These are phyloP conservation scores for Ogataea haglerorum DNA, from an alignment of 805 yeast species.

Conservation along the genomic window DNA sequence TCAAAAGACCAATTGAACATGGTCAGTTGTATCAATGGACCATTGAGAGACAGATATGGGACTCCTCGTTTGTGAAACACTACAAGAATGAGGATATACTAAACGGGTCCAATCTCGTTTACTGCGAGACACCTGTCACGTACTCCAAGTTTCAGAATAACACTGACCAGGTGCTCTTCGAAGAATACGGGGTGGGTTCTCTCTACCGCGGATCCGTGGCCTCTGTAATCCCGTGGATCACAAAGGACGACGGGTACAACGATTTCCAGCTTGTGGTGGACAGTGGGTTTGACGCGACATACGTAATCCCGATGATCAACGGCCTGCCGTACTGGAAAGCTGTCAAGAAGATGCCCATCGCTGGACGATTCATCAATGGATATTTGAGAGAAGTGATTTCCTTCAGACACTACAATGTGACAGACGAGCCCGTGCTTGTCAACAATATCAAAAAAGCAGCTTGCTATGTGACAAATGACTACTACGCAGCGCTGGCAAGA, in stretches of 20 bases:
- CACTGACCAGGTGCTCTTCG: conserved; percentile 90
- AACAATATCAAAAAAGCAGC: conserved; percentile 82
- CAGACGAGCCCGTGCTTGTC: conserved; percentile 83
- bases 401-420: conserved; percentile 87
- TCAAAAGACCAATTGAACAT: conserved; percentile 80
- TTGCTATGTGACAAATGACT: conserved; percentile 65
- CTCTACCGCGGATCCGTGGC: conserved; percentile 65
- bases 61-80: conserved; percentile 54
- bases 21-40: conserved; percentile 94
- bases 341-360: conserved; percentile 74
- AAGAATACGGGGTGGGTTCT: conserved; percentile 79
- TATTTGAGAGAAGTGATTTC: conserved; percentile 79
- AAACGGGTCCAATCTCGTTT: conserved; percentile 55
- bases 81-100: conserved; percentile 37
- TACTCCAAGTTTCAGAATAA: conserved; percentile 77
- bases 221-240: conserved; percentile 62
- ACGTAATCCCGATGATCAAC: conserved; percentile 79
- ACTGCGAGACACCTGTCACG: conserved; percentile 80
- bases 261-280: conserved; percentile 83
- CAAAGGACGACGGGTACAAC: conserved; percentile 19
- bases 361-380: conserved; percentile 83
- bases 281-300: conserved; percentile 83
- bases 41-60: conserved; percentile 86
- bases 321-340: conserved; percentile 78
- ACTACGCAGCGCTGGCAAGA: conserved; percentile 30